Base-by-base conservation (phyloP, 208 protist species). In the Trypanosoma brucei region DNA sequence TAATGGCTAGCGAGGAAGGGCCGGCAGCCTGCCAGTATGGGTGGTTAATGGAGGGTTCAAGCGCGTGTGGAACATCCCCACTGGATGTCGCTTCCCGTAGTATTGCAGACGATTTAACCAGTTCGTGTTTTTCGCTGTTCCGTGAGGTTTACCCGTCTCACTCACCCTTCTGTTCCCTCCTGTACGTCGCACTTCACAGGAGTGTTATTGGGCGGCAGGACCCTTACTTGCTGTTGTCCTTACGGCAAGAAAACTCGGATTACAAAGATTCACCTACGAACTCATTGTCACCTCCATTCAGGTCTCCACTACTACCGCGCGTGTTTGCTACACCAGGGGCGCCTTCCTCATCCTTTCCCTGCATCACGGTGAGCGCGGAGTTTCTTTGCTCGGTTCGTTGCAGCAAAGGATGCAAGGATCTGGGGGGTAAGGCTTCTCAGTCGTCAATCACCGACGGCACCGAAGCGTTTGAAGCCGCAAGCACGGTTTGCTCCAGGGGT, bases 121-220 rank as follows among this genome's bases (percentile, higher is more conserved):
- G 31, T 4, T 33, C 55, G 2, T 55, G 67, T 14, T 81, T 76
- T 38, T 72, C 75, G 2, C 35, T 80, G 3, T 82, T 79, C 55
- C 52, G 38, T 1, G 59, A 74, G 7, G 53, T 77, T 36, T 93
- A 87, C 70, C 55, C 70, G 37, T 34, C 53, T 0, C 46, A 57
- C 7, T 64, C 8, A 5, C 62, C 55, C 0, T 57, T 86, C 50
- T 90, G 81, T 55, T 75, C 76, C 5, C 69, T 79, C 55, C 62
- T 93, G 34, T 79, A 79, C 76, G 56, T 87, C 2, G 83, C 86
- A 48, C 70, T 93, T 51, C 86, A 93, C 65, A 62, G 76, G 34
- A 78, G 83, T 63, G 68, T 83, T 4, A 75, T 83, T 34, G 86
- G 86, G 3, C 55, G 81, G 35, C 56, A 62, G 33, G 86, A 93